These are phyloP conservation scores for Populus deltoides DNA, from an alignment of 345 rosid species.

Conservation along the genomic window DNA sequence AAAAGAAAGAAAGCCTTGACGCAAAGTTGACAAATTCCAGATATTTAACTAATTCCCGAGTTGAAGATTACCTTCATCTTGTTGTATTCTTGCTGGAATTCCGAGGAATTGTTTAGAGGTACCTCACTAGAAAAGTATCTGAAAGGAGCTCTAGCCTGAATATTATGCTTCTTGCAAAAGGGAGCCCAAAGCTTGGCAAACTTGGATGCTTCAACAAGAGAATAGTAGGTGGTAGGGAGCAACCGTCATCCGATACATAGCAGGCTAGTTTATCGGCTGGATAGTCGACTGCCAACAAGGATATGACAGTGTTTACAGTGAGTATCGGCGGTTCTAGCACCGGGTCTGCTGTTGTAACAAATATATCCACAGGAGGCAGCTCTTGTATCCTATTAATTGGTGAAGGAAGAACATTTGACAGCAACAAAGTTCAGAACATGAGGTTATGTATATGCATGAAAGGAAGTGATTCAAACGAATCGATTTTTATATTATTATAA, in stretches of 20 bases:
- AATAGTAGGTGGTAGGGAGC: constrained; percentile 56
- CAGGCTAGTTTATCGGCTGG: constrained; percentile 50
- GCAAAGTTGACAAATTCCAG: neutral
- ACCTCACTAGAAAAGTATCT: constrained; percentile 40
- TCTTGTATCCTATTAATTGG: constrained; percentile 28
- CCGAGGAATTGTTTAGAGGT: constrained; percentile 13
- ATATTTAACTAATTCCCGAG: neutral
- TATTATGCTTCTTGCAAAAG: constrained; percentile 46
- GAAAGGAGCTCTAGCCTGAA: constrained; percentile 65
- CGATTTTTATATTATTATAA: too few relatives aligned
- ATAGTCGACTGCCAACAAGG: constrained; percentile 56
- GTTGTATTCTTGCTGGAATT: constrained; percentile 48
- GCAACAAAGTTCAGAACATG: neutral
- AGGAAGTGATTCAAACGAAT: neutral
- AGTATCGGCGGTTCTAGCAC: constrained; percentile 48
- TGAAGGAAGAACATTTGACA: neutral
- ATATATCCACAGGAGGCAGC: constrained; percentile 60
- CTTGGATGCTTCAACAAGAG: constrained; percentile 55
- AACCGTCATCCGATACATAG: constrained; percentile 56
- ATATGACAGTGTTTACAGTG: constrained; percentile 49
- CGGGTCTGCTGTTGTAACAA: constrained; percentile 50
- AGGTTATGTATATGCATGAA: neutral
- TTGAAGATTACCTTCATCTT: constrained; percentile 41
- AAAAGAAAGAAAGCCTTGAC: too few relatives aligned
- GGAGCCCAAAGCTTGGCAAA: constrained; percentile 76